Percentiles rank a stretch among this genome's conserved stretches.
Conservation (phyloP, 192 early-diverging fungal genomes). For the Cetraspora pellucida region DNA sequence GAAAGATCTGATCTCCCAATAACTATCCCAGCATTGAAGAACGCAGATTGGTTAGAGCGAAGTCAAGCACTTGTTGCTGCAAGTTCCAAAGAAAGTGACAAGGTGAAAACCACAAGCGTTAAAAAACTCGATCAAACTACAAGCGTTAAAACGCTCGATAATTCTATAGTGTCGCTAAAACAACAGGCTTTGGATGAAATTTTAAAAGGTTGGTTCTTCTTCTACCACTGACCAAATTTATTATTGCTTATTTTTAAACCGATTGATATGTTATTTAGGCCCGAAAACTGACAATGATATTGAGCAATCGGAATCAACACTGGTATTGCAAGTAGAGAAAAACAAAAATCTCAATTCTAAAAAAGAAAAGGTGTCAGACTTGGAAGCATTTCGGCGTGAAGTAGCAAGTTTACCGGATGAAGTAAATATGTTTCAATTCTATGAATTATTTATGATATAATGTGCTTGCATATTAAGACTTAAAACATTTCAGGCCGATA, state of each 20-base stretch:
- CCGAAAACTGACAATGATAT: neutral
- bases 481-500: neutral
- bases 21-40: neutral
- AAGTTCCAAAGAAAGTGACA: neutral
- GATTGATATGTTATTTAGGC: neutral
- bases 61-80: neutral
- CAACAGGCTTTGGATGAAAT: conserved; percentile 5
- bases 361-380: neutral
- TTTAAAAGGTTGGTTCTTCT: neutral
- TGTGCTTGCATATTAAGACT: no score
- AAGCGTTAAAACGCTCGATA: no score
- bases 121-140: no score
- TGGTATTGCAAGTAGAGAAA: neutral
- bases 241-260: no score
- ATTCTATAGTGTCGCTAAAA: no score
- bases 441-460: neutral
- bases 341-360: neutral
- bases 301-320: neutral
- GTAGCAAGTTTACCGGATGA: conserved; percentile 6
- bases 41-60: neutral
- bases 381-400: conserved; percentile 2
- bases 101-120: no score
- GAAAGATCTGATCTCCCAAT: neutral
- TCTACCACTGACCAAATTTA: no score
- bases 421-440: neutral